phyloP scores from a whole-genome alignment of 2,329 filamentous ascomycete genomes.

The Tolypocladium ophioglossoides region DNA sequence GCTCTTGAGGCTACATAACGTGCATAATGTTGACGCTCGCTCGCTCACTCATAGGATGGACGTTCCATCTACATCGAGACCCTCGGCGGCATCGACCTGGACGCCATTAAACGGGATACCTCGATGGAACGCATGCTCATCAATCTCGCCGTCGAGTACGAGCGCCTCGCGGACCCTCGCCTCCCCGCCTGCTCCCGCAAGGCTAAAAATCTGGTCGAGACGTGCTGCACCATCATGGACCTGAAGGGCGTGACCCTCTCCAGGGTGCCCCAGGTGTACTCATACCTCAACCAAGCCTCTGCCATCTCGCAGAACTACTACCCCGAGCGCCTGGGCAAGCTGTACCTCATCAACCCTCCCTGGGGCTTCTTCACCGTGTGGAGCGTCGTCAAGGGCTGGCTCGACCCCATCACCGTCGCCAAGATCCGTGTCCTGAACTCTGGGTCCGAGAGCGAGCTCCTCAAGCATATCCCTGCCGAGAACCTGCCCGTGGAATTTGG shows the following conservation, averaged over 20 bases:
- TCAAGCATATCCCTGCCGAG: constrained; percentile 76
- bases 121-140: constrained; percentile 86
- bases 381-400: constrained; percentile 79
- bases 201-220: constrained; percentile 81
- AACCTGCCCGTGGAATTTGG: constrained; percentile 84
- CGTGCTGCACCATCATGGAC: constrained; percentile 97
- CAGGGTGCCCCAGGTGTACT: constrained; percentile 75
- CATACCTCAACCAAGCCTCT: constrained; percentile 76
- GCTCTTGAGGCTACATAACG: background rate
- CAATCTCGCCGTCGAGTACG: constrained; percentile 96
- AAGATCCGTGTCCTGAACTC: constrained; percentile 89
- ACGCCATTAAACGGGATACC: constrained; percentile 91
- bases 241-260: constrained; percentile 84
- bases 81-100: constrained; percentile 85
- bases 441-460: constrained; percentile 73
- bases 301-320: constrained; percentile 98
- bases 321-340: constrained; percentile 87
- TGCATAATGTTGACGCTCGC: background rate
- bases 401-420: constrained; percentile 90
- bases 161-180: constrained; percentile 86
- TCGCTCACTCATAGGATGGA: constrained; percentile 56
- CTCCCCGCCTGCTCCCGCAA: constrained; percentile 94
- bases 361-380: constrained; percentile 91
- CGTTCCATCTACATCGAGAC: constrained; percentile 96
- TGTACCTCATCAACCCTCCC: constrained; percentile 96